Conservation (phyloP, 768 basidiomycete genomes). For the Hygrocybe coccinea region DNA sequence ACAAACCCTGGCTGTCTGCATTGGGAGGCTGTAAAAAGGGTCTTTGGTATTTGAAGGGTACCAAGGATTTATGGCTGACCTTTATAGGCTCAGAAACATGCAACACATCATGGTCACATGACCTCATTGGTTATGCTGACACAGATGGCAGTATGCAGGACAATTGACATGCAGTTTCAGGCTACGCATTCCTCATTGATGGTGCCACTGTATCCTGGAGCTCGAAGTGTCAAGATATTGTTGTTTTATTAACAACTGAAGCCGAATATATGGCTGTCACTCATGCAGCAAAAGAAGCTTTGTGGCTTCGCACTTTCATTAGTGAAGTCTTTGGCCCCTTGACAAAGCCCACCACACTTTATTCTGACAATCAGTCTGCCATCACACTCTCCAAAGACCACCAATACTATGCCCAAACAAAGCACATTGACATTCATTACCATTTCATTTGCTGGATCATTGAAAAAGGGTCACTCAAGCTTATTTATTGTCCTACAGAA, state of each 20-base stretch:
- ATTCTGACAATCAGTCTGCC: constrained; percentile 15
- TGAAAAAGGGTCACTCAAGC: constrained; percentile 5
- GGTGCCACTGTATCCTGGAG: constrained; percentile 25
- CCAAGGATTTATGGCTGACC: too few species aligned
- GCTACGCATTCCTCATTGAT: constrained; percentile 23
- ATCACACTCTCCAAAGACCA: constrained; percentile 22
- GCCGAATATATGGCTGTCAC: constrained; percentile 16
- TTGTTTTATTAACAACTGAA: constrained; percentile 14
- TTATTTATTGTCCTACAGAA: constrained; percentile 16
- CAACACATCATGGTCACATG: too few species aligned
- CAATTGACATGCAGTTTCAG: constrained; percentile 22
- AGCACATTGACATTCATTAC: constrained; percentile 32
- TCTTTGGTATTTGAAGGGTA: constrained; percentile 18
- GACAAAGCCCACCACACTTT: constrained; percentile 3
- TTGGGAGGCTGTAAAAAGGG: constrained; percentile 13
- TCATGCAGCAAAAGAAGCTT: too few species aligned
- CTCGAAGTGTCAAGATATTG: constrained; percentile 20
- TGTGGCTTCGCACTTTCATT: constrained; percentile 24
- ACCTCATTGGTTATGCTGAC: constrained; percentile 7
- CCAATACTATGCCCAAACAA: constrained; percentile 24
- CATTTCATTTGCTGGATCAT: constrained; percentile 25
- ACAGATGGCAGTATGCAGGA: constrained; percentile 12
- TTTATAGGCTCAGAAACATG: too few species aligned
- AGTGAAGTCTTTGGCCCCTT: constrained; percentile 11
- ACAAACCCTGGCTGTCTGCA: constrained; percentile 27